Evolutionary conservation across 306 rosid genomes (phyloP), one percentile per base, ranked within the genome.

Genomic region (Quercus parvula): DNA sequence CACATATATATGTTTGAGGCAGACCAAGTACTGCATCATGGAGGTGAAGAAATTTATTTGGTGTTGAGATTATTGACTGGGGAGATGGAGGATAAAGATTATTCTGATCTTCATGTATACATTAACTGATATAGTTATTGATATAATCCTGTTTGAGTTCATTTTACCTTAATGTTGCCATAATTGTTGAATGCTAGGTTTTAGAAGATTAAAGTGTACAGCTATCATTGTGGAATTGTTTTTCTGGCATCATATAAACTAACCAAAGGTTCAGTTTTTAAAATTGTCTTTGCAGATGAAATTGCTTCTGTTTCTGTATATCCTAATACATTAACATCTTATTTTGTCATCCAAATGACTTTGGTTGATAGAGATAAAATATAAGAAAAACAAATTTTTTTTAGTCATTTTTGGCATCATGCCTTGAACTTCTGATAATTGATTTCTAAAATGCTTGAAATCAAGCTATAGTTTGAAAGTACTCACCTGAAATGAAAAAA

Each of bases 1-100:
- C 79, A 71, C 70, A 85, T 88, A 46, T 92, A 85, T 79, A 75
- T 81, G 72, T 94, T 90, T 56, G 58, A 80, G 41, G 92, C 86
- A 61, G 85, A 89, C 82, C 88, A 89, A 68, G 86, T 92, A 73
- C 84, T 83, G 59, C 94, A 85, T 84, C 88, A 80, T 63, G 87
- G 89, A 57, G 88, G 94, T 52, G 79, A 77, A 72, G 88, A 87
- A 80, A 75, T 92, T 74, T 84, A 86, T 85, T 56, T 71, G 77
- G 67, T 89, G 55, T 72, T 89, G 87, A 87, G 88, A 74, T 88
- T 90, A 76, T 75, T 90, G 56, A 62, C 5, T 30, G 89, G 94
- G 92, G 91, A 92, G 85, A 79, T 81, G 77, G 91, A 92, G 77
- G 87, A 72, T 22, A 87, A 83, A 79, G 83, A 68, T 73, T 76